Conservation (phyloP, 768 basidiomycete species). For the Tricholoma furcatifolium region DNA sequence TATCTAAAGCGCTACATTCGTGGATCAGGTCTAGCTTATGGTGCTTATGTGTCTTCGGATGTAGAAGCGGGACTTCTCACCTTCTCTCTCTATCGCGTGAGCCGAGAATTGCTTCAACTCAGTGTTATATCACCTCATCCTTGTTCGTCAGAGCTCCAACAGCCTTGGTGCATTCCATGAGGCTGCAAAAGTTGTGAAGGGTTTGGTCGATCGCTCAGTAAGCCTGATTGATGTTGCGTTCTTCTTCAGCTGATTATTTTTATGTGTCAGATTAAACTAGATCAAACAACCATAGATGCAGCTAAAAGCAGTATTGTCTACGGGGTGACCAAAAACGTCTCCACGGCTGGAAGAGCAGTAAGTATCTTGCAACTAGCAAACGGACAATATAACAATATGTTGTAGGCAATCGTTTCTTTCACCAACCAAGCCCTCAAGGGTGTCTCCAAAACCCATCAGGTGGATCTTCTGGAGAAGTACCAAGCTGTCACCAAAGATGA, state of each 20-base stretch:
- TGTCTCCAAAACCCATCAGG: constrained; percentile 69
- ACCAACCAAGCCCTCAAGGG: constrained; percentile 89
- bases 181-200: constrained; percentile 72
- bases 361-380: constrained; percentile 23
- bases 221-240: constrained; percentile 19
- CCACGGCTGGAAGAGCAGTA: constrained; percentile 87
- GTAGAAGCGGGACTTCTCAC: constrained; percentile 74
- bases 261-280: constrained; percentile 64
- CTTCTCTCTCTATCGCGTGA: constrained; percentile 78
- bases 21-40: constrained; percentile 93
- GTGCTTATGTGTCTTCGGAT: constrained; percentile 75
- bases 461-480: constrained; percentile 75
- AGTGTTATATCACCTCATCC: not conserved
- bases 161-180: constrained; percentile 78
- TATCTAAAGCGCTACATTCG: constrained; percentile 75
- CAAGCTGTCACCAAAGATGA: constrained; percentile 80
- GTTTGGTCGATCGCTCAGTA: constrained; percentile 83
- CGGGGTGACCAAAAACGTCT: constrained; percentile 73
- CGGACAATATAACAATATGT: constrained; percentile 1
- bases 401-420: constrained; percentile 79
- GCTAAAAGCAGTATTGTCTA: constrained; percentile 93
- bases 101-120: constrained; percentile 20
- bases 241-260: not conserved
- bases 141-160: constrained; percentile 65
- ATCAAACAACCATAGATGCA: constrained; percentile 80